Evolutionary conservation across 192 early-diverging fungal species (phyloP).

Genomic region (Gonapodya prolifera): DNA sequence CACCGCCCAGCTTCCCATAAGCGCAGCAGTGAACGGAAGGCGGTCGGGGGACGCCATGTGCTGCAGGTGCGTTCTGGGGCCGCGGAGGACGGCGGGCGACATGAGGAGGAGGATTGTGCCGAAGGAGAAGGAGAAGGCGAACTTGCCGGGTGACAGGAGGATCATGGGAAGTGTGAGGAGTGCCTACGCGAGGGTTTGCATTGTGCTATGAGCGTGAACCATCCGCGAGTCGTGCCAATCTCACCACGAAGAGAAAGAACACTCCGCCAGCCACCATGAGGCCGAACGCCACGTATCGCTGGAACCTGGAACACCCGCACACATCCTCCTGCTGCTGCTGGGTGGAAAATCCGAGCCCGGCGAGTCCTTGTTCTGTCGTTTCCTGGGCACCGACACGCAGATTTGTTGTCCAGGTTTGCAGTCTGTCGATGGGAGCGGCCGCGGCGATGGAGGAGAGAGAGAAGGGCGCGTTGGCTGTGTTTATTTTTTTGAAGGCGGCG

Average conservation of each 20-base stretch:
- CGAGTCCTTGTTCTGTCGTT: no score
- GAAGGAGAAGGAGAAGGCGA: conserved; percentile 63
- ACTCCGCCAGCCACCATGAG: conserved; percentile 31
- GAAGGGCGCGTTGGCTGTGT: no score
- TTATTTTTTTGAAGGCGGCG: no score
- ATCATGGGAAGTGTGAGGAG: conserved; percentile 51
- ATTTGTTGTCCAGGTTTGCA: no score
- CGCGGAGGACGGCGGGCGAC: conserved; percentile 14
- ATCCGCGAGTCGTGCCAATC: no score
- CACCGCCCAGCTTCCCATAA: conserved; percentile 67
- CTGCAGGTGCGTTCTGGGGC: conserved; percentile 64
- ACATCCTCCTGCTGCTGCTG: no score
- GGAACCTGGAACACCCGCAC: conserved; percentile 7
- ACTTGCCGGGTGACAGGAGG: conserved; percentile 54
- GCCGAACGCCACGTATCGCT: conserved; percentile 37
- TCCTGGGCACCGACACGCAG: no score
- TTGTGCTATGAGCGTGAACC: no score
- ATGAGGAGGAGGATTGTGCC: conserved; percentile 35
- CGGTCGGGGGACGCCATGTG: conserved; percentile 69
- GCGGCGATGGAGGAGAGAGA: no score
- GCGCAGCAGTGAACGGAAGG: conserved; percentile 63
- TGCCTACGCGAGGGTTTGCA: no score
- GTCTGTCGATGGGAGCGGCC: no score
- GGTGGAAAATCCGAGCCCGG: no score
- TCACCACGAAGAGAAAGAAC: conserved; percentile 33